Base-by-base conservation (phyloP, 2,329 filamentous ascomycete species). In the Seiridium cupressi region DNA sequence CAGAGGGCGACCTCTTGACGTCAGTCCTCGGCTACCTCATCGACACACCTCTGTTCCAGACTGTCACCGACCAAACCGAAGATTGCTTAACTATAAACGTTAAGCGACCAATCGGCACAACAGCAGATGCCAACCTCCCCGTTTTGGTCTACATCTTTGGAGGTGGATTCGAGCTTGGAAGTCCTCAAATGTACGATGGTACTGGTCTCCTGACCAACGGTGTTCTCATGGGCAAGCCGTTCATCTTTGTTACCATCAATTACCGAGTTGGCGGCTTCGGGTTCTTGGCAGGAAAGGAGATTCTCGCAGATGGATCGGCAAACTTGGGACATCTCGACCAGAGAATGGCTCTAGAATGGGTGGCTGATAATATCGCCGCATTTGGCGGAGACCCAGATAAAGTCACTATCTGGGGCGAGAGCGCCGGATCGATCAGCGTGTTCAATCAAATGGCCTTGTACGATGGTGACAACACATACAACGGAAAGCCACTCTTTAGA, bases 351-450 rank as follows among this genome's bases (percentile, higher is more conserved):
- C 78, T 94, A 5, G 76, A 93, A 70, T 94, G 91, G 91, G 84
- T 91, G 1, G 86, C 89, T 6, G 89, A 92, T 66, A 92, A 93
- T 65, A 92, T 94, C 60, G 86, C 77, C 1, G 80, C 85, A 0
- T 96, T 95, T 69, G 92, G 92, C 8, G 92, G 92, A 11, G 90
- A 62, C 46, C 88, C 90, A 0, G 78, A 80, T n/a, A 90, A 89
- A 71, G 89, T 93, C 5, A 93, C 90, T 0, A 88, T 94, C 61
- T 92, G 88, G 88, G 91, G 91, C 34, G 87, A 93, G 70, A 87
- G 83, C 2, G 88, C 89, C 0, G 88, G 89, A 0, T 77, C 86
- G 11, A 92, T 93, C 63, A 92, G 89, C 0, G 89, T 91, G 1
- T 83, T 89, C 54, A 85, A 93, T 67, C 91, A 94, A 66, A 92